These are phyloP conservation scores for Acacia concinna DNA, from an alignment of 331 rosid genomes.

Conservation along the genomic window DNA sequence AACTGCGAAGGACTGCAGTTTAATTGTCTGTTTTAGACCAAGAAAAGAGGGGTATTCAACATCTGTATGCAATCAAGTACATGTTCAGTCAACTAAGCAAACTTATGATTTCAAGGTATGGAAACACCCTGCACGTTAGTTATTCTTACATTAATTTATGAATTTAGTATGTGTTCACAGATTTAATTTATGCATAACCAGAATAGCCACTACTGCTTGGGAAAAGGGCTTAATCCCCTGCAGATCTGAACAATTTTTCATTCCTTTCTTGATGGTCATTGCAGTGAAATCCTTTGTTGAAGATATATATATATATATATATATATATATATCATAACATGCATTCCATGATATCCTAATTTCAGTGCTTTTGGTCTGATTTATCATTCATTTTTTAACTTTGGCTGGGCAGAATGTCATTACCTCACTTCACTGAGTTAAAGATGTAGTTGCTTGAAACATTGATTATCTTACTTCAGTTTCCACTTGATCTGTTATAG, in stretches of 20 bases:
- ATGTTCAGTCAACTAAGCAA: constrained; percentile 68
- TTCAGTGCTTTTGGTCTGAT: neutral
- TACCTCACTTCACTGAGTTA: constrained; percentile 7
- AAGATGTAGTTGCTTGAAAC: constrained; percentile 16
- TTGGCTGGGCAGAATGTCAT: neutral
- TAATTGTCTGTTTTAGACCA: constrained; percentile 76
- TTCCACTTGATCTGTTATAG: constrained; percentile 46
- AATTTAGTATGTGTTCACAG: constrained; percentile 9
- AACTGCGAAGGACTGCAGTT: constrained; percentile 94
- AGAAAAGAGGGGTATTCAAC: constrained; percentile 45
- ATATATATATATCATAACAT: neutral
- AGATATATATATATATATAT: neutral
- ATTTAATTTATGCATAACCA: neutral
- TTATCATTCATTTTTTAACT: constrained; percentile 3
- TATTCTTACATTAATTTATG: constrained; percentile 24
- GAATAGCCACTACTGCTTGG: neutral
- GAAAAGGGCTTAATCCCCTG: neutral
- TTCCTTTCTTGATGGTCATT: neutral
- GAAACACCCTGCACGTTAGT: neutral
- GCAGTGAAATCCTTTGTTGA: neutral
- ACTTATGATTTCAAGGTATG: constrained; percentile 78
- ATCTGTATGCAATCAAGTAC: constrained; percentile 47
- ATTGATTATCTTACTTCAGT: constrained; percentile 28
- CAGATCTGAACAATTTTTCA: neutral
- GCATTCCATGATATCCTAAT: neutral